Evolutionary conservation across 2,329 filamentous ascomycete genomes (phyloP), one percentile per base, ranked within the genome.

Genomic region (Pseudopyrenochaeta lycopersici): DNA sequence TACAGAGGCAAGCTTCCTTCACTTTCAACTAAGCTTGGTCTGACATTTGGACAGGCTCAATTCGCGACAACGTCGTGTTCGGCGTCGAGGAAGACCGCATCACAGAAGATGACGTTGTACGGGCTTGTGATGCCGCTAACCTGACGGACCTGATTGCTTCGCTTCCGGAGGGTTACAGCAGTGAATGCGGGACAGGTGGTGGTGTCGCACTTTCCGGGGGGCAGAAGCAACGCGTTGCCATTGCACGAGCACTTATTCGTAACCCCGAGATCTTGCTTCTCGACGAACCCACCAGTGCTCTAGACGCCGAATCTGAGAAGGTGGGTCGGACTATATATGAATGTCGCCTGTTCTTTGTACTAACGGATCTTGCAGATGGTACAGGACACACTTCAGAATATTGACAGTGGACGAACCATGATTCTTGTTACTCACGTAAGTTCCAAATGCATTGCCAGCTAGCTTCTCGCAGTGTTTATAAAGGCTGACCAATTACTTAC

Each of bases 221-320:
- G 0, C 90, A 95, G 71, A 84, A 89, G 17, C 90, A 94, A 68
- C 84, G 91, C 9, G 82, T 94, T 29, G 87, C 89, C 1, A 90
- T 91, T 56, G 88, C 88, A 0, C 80, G 88, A 2, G 86, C 86
- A 3, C 84, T 91, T 11, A 80, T 90, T 30, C 82, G 85, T 30
- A 77, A 84, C 40, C 88, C 88, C 0, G 76, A 78, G 1, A 82
- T 42, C 12, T 15, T 42, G 23, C 11, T 23, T 6, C 29, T 54
- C 18, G 20, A 54, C n/a, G 7, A 40, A 3, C 92, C 97, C 81
- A 35, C 32, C 4, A n/a, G 12, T 5, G 32, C 32, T 14, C 11
- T 44, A 15, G 41, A 39, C 1, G 27, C 33, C 11, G 18, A 46
- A 4, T 6, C 74, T 76, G 64, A 63, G 66, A 40, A 71, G 74